phyloP scores from a whole-genome alignment of 345 rosid species.

The Euphorbia pulcherrima region DNA sequence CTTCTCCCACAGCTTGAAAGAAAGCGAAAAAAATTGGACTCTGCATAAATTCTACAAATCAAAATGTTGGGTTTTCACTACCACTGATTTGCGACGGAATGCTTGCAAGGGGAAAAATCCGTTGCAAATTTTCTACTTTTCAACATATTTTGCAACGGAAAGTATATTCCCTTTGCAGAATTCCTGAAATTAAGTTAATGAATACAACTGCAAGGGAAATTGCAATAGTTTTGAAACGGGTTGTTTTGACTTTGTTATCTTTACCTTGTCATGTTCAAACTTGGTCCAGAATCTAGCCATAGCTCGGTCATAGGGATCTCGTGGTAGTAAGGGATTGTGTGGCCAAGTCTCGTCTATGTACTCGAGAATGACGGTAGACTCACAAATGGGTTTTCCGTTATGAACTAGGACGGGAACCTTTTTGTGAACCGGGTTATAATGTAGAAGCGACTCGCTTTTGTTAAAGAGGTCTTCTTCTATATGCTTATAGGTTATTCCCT shows the following conservation, averaged over 20 bases:
- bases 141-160: too few relatives aligned
- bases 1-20: slow-evolving; percentile 4
- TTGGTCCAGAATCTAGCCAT: slow-evolving; percentile 7
- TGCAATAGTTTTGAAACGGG: too few relatives aligned
- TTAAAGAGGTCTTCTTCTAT: slow-evolving; percentile 2
- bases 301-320: slow-evolving; percentile 8
- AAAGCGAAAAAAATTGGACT: too few relatives aligned
- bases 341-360: slow-evolving; percentile 12
- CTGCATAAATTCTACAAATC: too few relatives aligned
- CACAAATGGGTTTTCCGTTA: background rate
- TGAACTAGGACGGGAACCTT: slow-evolving; percentile 11
- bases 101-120: too few relatives aligned
- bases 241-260: too few relatives aligned
- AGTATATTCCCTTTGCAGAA: too few relatives aligned
- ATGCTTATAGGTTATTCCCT: slow-evolving; percentile 8
- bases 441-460: background rate
- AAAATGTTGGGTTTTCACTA: too few relatives aligned
- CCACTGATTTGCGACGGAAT: too few relatives aligned
- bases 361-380: slow-evolving; percentile 3
- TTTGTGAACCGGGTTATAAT: slow-evolving; percentile 2
- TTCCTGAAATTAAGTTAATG: too few relatives aligned
- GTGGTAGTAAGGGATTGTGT: background rate
- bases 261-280: slow-evolving; percentile 4
- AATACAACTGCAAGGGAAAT: too few relatives aligned
- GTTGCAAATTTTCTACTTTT: too few relatives aligned